Base-by-base conservation (phyloP, 768 basidiomycete genomes). In the Suillus americanus region DNA sequence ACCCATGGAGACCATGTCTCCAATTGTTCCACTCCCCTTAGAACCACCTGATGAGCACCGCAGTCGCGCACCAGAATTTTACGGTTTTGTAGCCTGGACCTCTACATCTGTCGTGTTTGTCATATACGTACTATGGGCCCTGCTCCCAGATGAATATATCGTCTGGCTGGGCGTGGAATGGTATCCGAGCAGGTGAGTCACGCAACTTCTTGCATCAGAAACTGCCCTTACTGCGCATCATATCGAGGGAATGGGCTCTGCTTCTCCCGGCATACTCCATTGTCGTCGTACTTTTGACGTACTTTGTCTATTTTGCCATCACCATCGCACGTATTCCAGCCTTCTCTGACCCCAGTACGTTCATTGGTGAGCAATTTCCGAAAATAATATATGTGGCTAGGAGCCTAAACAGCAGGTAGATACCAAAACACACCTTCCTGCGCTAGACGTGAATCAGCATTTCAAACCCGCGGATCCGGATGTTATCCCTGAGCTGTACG, bases 21-120 rank as follows among this genome's bases (percentile, higher is more conserved):
- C 85, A 13, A 68, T 84, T 33, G 82, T 83, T 40, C 75, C 79
- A 9, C 81, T 74, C 55, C 79, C 82, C 56, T 73, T 75, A 20
- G 67, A 76, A 53, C 77, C 76, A 2, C 78, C 80, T 7, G 75
- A 72, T 46, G 84, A 83, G 61, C 73, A 78, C 65, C 85, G 85
- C 66, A 89, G 87, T 73, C 86, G 90, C 10, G 90, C 91, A 14
- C 84, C 90, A 50, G 94, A 95, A 77, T 90, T 94, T 71, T 94
- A 94, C 69, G 94, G 94, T n/a, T 95, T 95, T 73, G 91, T 91
- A 5, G 91, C 91, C 18, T 92, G 88, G 89, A 87, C 88, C 10
- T 87, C 87, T 0, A 94, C 94, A 0, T 87, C 85, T 60, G 76
- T 94, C 33, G 75, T 86, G 2, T 95, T 90, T 71, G 74, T 84